A percentile compares a stretch with the other conserved stretches of the same genome.
Evolutionary conservation across 2,329 filamentous ascomycete genomes (phyloP).

Genomic region (Xylariaceae sp.): DNA sequence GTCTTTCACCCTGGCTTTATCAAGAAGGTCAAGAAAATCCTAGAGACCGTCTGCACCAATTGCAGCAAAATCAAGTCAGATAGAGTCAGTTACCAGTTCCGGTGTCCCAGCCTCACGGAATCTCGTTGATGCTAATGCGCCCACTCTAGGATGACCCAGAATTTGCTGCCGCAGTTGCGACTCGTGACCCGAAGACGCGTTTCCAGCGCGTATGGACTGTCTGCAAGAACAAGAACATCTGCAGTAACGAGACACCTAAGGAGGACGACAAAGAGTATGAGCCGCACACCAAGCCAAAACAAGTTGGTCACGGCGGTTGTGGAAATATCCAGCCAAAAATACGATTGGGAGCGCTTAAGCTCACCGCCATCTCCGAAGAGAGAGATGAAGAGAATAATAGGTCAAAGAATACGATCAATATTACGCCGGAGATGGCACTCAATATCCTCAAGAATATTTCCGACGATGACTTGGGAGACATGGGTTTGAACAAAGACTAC

Average conservation of each 20-base stretch:
- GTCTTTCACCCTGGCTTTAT: constrained; percentile 96
- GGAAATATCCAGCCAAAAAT: constrained; percentile 88
- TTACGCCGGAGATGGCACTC: constrained; percentile 80
- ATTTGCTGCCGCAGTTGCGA: constrained; percentile 74
- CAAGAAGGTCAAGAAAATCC: constrained; percentile 97
- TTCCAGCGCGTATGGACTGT: constrained; percentile 90
- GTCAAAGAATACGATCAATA: constrained; percentile 71
- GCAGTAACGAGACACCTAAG: constrained; percentile 73
- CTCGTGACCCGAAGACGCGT: constrained; percentile 87
- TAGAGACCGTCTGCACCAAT: constrained; percentile 98
- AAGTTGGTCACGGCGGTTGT: constrained; percentile 78
- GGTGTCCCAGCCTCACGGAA: constrained; percentile 50
- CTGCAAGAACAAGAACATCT: constrained; percentile 83
- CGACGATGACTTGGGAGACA: constrained; percentile 73
- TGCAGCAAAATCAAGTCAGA: constrained; percentile 97
- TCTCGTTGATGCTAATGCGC: constrained; percentile 56
- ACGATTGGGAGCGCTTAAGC: constrained; percentile 77
- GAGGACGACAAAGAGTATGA: constrained; percentile 67
- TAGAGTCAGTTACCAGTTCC: constrained; percentile 79
- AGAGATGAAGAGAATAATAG: constrained; percentile 72
- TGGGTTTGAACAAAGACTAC: constrained; percentile 92
- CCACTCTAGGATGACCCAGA: constrained; percentile 71
- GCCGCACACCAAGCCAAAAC: constrained; percentile 50
- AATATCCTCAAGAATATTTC: constrained; percentile 83
- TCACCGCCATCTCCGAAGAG: constrained; percentile 71